Base-by-base conservation (phyloP, 208 protist species). In the Leishmania tropica region DNA sequence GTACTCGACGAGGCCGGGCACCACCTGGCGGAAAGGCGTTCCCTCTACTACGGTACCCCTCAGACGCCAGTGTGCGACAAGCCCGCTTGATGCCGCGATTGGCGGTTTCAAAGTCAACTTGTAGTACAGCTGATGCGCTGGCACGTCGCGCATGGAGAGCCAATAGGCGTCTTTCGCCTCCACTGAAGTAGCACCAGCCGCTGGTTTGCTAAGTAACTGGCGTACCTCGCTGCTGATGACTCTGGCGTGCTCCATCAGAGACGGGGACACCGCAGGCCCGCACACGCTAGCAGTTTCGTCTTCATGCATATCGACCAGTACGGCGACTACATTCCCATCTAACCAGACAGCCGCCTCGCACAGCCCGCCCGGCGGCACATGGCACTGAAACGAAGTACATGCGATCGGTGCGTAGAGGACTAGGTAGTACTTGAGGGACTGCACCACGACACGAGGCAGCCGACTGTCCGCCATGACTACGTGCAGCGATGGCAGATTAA, bases 271-370 rank as follows among this genome's bases (percentile, higher is more conserved):
- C 11, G 64, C 21, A 10, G 4, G 7, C 28, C 31, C 58, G 13
- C 42, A 15, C 13, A 48, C 75, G 56, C 45, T 21, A 24, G 51
- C 51, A 42, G 31, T 28, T 35, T 35, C 13, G 40, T 28, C 47
- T 2, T 31, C 37, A 24, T 51, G 58, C 24, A 28, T 37, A 17
- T 85, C 77, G 17, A 85, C 13, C 2, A 85, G 51, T 45, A 85
- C 82, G 45, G 81, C 82, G 37, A 81, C n/a, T 21, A 79, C 53
- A 37, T 68, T 60, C 6, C 40, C 72, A 35, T 85, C 82, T 40
- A 56, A 7, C 82, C 82, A 85, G 48, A 85, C 77, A 72, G 82
- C 82, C 51, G 79, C 77, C 6, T 81, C 73, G n/a, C 72, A 78
- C 48, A 35, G 40, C 6, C 77, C 71, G 19, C 72, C 82, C 28